Evolutionary conservation across 441 rosid genomes (phyloP).

Genomic region (Mallotus repandus): DNA sequence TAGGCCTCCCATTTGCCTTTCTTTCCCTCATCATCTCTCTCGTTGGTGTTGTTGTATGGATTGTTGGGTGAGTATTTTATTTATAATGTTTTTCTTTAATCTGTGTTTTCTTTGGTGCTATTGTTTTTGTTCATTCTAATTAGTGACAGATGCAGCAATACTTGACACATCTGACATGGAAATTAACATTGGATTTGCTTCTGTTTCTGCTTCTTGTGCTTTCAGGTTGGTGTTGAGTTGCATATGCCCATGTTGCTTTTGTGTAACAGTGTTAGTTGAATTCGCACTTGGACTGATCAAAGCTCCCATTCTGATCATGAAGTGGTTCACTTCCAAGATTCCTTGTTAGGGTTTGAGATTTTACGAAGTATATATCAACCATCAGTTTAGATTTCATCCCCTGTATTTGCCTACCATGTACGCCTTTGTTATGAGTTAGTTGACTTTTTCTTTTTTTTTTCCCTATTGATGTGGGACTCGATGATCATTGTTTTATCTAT

Average conservation of each 20-base stretch:
- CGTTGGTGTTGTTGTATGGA: constrained; percentile 71
- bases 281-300: constrained; percentile 58
- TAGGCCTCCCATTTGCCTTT: constrained; percentile 86
- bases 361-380: too few relatives aligned
- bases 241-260: constrained; percentile 56
- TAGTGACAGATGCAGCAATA: too few relatives aligned
- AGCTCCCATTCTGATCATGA: constrained; percentile 63
- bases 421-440: not conserved
- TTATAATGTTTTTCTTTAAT: too few relatives aligned
- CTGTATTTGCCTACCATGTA: not conserved
- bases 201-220: not conserved
- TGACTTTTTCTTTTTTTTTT: not conserved
- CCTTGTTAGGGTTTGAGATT: constrained; percentile 38
- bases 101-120: too few relatives aligned
- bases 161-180: not conserved
- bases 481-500: not conserved
- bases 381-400: not conserved
- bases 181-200: not conserved
- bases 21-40: constrained; percentile 69
- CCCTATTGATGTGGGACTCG: too few relatives aligned
- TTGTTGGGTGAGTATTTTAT: constrained; percentile 56
- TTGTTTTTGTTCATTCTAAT: too few relatives aligned
- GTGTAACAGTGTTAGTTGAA: constrained; percentile 57
- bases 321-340: constrained; percentile 64
- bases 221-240: constrained; percentile 57